Conservation (phyloP, 139 green algal genomes). For the Diplosphaera chodatii region DNA sequence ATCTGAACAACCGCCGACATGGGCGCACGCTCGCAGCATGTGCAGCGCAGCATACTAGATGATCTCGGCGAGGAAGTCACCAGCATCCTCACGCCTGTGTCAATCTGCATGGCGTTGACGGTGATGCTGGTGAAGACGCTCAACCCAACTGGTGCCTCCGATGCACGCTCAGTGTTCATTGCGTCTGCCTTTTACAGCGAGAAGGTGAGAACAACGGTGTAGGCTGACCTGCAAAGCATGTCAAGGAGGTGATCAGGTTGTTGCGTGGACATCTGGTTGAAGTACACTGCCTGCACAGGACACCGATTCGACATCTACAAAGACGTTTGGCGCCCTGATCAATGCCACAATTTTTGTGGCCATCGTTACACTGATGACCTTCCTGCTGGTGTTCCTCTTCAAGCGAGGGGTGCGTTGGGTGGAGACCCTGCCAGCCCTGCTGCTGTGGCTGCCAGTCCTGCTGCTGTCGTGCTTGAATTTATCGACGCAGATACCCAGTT, state of each 20-base stretch:
- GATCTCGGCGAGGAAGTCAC: conserved; percentile 78
- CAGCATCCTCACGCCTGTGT: conserved; percentile 75
- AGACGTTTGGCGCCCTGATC: conserved; percentile 76
- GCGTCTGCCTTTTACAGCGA: conserved; percentile 76
- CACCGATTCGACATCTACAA: conserved; percentile 60
- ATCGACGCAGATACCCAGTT: too few relatives aligned
- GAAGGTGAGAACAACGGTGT: too few relatives aligned
- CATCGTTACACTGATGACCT: conserved; percentile 81
- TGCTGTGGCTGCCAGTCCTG: too few relatives aligned
- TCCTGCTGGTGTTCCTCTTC: conserved; percentile 85
- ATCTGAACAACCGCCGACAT: too few relatives aligned
- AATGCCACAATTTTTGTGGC: conserved; percentile 90
- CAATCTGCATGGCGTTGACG: conserved; percentile 87
- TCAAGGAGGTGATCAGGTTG: too few relatives aligned
- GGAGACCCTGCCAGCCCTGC: too few relatives aligned
- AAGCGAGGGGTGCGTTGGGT: conserved; percentile 75
- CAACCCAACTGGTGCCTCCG: conserved; percentile 61
- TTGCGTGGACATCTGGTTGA: too few relatives aligned
- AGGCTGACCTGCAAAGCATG: too few relatives aligned
- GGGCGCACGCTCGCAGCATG: not conserved
- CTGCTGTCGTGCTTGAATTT: too few relatives aligned
- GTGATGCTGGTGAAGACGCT: conserved; percentile 78
- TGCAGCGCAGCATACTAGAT: conserved; percentile 33
- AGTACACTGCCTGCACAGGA: too few relatives aligned
- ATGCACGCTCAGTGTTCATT: conserved; percentile 48